phyloP scores from a whole-genome alignment of 75 land plant species.

The Gnetum montanum region DNA sequence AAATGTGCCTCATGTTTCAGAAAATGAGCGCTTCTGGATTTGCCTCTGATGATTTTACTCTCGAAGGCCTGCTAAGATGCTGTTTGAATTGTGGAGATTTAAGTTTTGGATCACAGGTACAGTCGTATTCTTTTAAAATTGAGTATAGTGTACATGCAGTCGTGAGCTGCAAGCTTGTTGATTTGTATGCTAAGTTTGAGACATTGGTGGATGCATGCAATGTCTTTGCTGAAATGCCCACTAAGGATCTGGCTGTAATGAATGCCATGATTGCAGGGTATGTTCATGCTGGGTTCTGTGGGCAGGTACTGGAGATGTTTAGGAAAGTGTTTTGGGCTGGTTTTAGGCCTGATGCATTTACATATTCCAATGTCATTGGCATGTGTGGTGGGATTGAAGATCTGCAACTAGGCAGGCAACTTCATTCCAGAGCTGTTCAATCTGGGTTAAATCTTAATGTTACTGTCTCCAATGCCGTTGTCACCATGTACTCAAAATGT shows the following conservation, averaged over 20 bases:
- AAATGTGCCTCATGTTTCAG: too few species aligned
- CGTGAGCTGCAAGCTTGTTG: too few species aligned
- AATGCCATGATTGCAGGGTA: constrained; percentile 29
- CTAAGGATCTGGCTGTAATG: constrained; percentile 7
- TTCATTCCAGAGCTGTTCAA: not conserved
- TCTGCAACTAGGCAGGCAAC: constrained; percentile 1
- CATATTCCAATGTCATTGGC: constrained; percentile 3
- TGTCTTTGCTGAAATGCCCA: not conserved
- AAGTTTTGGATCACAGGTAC: too few species aligned
- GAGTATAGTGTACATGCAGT: too few species aligned
- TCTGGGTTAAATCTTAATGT: not conserved
- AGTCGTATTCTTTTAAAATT: too few species aligned
- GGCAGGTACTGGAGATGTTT: constrained; percentile 35
- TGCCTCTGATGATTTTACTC: too few species aligned
- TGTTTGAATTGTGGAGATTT: too few species aligned
- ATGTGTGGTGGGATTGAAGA: not conserved
- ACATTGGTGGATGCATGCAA: not conserved
- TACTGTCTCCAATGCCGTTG: not conserved
- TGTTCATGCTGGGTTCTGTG: constrained; percentile 28
- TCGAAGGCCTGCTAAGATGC: too few species aligned
- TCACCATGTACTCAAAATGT: constrained; percentile 1
- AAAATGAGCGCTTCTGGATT: too few species aligned
- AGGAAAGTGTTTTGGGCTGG: constrained; percentile 20
- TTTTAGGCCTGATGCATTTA: constrained; percentile 7
- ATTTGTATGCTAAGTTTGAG: not conserved